Evolutionary conservation across 1,284 basidiomycete genomes (phyloP), one percentile per base, ranked within the genome.

Genomic region (Microbotryum silenes-acaulis): DNA sequence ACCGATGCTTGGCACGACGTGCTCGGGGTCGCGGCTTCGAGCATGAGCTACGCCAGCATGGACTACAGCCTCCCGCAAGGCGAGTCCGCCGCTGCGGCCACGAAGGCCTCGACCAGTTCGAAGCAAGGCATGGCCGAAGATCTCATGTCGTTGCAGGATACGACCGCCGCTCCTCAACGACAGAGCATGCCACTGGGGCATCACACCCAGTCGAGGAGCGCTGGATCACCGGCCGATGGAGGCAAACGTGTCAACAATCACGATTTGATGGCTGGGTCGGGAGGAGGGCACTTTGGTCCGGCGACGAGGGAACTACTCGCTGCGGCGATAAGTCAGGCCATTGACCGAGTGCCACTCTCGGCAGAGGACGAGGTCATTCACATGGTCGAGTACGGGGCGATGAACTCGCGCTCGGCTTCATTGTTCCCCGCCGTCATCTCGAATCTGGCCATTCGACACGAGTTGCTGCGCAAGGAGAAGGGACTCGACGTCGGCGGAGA

Each of bases 361-460:
- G 61, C 58, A 31, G 67, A 65, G 27, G 71, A 71, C 2, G 66
- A 71, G 44, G 64, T 64, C 4, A 59, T 77, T 46, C 62, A 69
- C 18, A 68, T 77, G 27, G 74, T 74, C 52, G 76, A 77, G 61
- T 77, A 74, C 49, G 76, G 76, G 18, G 72, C 73, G 50, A 65
- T 75, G 53, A 74, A 75, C 53, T 64, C 62, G 25, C 23, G 74
- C 21, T 75, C 75, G 10, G 63, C 72, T 49, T 68, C 67, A 21
- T 68, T 77, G 21, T 65, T 77, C 53, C 70, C 71, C 25, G 65
- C 70, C 20, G 67, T 75, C 55, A 72, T 76, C 55, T 70, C 72
- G 20, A 65, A 66, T 5, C 72, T 77, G 45, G 60, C 62, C 7
- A 7, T 18, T 6, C 64, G 67, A 14, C 59, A 65, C 12, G 37